Percentiles rank a stretch among this genome's conserved stretches.
phyloP scores from a whole-genome alignment of 768 basidiomycete genomes.

The Tulasnella sp. region DNA sequence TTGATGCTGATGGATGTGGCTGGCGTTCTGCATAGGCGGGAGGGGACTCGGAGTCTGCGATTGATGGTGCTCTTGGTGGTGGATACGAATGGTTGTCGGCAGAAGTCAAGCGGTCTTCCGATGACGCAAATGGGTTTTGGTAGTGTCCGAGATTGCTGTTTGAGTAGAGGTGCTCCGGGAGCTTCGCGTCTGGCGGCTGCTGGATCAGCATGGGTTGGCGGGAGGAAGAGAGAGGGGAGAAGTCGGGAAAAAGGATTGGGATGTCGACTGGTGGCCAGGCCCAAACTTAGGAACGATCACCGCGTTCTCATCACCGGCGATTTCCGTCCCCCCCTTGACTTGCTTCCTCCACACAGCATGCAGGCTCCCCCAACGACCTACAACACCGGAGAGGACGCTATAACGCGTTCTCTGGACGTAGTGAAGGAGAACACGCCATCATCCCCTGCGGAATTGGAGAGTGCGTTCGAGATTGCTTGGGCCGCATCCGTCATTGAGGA shows the following conservation, averaged over 20 bases:
- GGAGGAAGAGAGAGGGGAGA: background rate
- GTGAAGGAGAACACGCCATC: conserved; percentile 17
- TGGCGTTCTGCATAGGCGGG: conserved; percentile 18
- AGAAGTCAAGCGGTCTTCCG: conserved; percentile 15
- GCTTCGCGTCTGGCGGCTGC: conserved; percentile 21
- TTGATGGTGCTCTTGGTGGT: background rate
- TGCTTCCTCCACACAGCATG: background rate
- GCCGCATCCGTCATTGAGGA: conserved; percentile 58
- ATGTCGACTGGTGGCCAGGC: background rate
- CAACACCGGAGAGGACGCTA: conserved; percentile 59
- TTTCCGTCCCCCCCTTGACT: background rate
- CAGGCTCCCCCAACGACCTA: conserved; percentile 42
- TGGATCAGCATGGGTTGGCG: conserved; percentile 19
- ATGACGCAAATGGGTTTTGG: conserved; percentile 15
- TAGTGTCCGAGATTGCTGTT: background rate
- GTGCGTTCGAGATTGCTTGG: conserved; percentile 70
- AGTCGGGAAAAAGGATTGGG: conserved; percentile 1
- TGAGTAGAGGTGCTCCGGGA: background rate
- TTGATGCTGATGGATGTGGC: background rate
- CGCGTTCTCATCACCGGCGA: background rate
- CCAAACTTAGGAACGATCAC: conserved; percentile 7
- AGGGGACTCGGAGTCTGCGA: conserved; percentile 3
- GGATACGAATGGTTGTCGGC: conserved; percentile 13
- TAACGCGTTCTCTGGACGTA: conserved; percentile 52
- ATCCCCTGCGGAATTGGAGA: conserved; percentile 40